Percentiles rank a stretch among this genome's conserved stretches.
Evolutionary conservation across 2,329 filamentous ascomycete species (phyloP).

Genomic region (Paecilomyces sp.): DNA sequence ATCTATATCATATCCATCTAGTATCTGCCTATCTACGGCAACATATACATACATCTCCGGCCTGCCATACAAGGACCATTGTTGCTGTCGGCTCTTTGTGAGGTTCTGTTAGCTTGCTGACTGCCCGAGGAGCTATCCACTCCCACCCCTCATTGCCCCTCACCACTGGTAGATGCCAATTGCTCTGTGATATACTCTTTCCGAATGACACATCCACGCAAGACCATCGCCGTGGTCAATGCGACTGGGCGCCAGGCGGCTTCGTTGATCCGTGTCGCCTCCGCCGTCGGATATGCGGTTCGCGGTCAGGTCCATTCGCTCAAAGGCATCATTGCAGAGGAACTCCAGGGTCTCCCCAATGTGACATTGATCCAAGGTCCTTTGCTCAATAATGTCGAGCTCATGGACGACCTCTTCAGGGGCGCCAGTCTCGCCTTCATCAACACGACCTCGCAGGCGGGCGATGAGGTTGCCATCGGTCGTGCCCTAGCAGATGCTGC

Average conservation of each 20-base stretch:
- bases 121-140: constrained; percentile 1
- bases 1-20: not conserved
- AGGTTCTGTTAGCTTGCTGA: not conserved
- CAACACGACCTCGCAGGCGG: constrained; percentile 89
- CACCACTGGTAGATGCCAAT: constrained; percentile 1
- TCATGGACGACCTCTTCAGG: constrained; percentile 73
- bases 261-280: constrained; percentile 87
- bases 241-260: constrained; percentile 92
- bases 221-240: constrained; percentile 91
- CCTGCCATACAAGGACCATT: not conserved
- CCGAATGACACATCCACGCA: constrained; percentile 46
- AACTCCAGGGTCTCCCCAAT: constrained; percentile 75
- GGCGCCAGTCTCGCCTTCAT: constrained; percentile 88
- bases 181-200: constrained; percentile 2
- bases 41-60: not conserved
- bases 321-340: constrained; percentile 79
- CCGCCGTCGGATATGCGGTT: constrained; percentile 87
- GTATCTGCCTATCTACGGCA: too few species aligned
- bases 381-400: constrained; percentile 60
- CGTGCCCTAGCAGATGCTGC: constrained; percentile 83
- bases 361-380: constrained; percentile 64
- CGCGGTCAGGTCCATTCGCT: constrained; percentile 84
- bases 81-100: not conserved
- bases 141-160: constrained; percentile 1
- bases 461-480: constrained; percentile 86